Evolutionary conservation across 2,329 filamentous ascomycete species (phyloP).

Genomic region (Drechslerella coelobrocha): DNA sequence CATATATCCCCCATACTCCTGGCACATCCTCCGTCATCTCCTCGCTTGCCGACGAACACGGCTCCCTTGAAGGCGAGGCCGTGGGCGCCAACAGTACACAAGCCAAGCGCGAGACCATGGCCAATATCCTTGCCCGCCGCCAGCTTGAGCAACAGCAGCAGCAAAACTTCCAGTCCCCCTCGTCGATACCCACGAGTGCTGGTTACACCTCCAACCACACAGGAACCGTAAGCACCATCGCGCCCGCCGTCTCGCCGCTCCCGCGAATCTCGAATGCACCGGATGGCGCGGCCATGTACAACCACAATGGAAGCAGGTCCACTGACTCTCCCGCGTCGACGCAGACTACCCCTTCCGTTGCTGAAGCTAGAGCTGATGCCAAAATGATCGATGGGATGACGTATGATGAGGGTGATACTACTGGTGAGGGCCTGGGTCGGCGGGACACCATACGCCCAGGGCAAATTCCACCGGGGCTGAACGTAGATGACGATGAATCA

Average conservation of each 20-base stretch:
- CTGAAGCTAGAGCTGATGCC: slow-evolving; percentile 52
- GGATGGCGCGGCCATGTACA: slow-evolving; percentile 26
- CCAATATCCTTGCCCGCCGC: slow-evolving; percentile 33
- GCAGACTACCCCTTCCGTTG: slow-evolving; percentile 52
- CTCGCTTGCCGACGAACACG: slow-evolving; percentile 48
- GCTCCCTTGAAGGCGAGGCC: slow-evolving; percentile 39
- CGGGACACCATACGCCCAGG: slow-evolving; percentile 47
- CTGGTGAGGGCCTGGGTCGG: slow-evolving; percentile 37
- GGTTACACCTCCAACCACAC: slow-evolving; percentile 14
- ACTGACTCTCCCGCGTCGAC: slow-evolving; percentile 49
- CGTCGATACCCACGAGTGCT: slow-evolving; percentile 9
- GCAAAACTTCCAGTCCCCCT: slow-evolving; percentile 21
- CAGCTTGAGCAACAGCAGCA: slow-evolving; percentile 28
- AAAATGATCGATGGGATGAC: slow-evolving; percentile 55
- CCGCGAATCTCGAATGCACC: slow-evolving; percentile 37
- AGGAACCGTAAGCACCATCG: slow-evolving; percentile 48
- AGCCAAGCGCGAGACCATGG: slow-evolving; percentile 49
- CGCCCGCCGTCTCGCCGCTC: slow-evolving; percentile 44
- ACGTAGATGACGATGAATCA: slow-evolving; percentile 18
- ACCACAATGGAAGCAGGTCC: slow-evolving; percentile 27
- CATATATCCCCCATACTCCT: slow-evolving; percentile 33
- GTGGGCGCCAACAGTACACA: slow-evolving; percentile 44
- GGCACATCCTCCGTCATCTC: slow-evolving; percentile 43
- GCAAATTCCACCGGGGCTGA: slow-evolving; percentile 38
- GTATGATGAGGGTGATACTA: slow-evolving; percentile 54